Conservation (phyloP, 768 basidiomycete genomes). For the Leucocoprinus sp. region DNA sequence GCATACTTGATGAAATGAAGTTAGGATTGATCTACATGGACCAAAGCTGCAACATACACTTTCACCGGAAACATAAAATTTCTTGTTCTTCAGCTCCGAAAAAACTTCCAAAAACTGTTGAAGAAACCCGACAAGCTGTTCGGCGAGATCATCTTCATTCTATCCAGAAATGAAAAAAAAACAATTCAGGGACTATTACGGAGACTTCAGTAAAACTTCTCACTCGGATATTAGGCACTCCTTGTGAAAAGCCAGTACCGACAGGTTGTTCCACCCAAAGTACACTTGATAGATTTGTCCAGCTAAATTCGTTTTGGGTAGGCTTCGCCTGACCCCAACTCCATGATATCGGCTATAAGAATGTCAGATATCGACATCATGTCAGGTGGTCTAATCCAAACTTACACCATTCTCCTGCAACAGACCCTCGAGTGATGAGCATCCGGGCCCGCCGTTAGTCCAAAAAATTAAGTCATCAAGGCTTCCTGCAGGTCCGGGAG, state of each 20-base stretch:
- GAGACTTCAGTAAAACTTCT: constrained; percentile 22
- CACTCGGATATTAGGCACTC: constrained; percentile 53
- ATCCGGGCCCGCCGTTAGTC: constrained; percentile 79
- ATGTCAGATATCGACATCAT: background rate
- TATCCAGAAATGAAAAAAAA: constrained; percentile 13
- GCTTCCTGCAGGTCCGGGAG: constrained; percentile 65
- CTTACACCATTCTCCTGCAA: constrained; percentile 70
- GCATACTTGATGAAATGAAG: constrained; percentile 46
- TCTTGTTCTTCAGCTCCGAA: constrained; percentile 63
- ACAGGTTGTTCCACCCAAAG: constrained; percentile 76
- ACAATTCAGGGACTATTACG: background rate
- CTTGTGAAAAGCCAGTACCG: constrained; percentile 72
- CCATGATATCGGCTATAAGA: constrained; percentile 58
- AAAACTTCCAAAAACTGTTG: constrained; percentile 74
- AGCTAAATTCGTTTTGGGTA: constrained; percentile 58
- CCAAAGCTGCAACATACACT: constrained; percentile 45
- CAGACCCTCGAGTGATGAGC: constrained; percentile 64
- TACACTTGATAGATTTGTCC: constrained; percentile 73
- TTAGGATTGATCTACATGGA: background rate
- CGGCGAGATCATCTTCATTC: constrained; percentile 43
- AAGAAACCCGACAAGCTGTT: constrained; percentile 51
- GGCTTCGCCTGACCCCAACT: constrained; percentile 53
- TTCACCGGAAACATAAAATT: constrained; percentile 63
- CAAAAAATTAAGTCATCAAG: constrained; percentile 71
- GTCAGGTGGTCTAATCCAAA: constrained; percentile 1